Percentiles rank a stretch among this genome's conserved stretches.
Evolutionary conservation across 768 basidiomycete species (phyloP).

Genomic region (Leccinellum luteum): DNA sequence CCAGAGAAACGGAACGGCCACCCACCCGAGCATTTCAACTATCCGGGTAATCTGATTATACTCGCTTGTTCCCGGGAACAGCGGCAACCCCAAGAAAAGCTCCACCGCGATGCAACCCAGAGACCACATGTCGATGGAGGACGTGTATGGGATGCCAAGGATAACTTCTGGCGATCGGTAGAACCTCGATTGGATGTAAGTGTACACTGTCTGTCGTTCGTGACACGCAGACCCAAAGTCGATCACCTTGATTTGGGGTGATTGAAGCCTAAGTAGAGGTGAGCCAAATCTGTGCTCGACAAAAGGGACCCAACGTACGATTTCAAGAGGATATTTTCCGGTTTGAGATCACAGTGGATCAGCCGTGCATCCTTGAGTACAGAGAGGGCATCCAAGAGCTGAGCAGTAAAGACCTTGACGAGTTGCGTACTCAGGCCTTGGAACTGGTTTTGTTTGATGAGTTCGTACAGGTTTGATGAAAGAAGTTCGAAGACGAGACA

Average conservation of each 20-base stretch:
- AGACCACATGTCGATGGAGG: constrained; percentile 99
- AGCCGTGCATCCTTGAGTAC: constrained; percentile 93
- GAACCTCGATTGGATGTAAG: constrained; percentile 98
- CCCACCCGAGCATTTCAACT: constrained; percentile 97
- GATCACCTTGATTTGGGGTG: constrained; percentile 98
- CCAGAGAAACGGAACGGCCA: constrained; percentile 10
- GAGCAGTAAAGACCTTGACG: constrained; percentile 97
- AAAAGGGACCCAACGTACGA: constrained; percentile 51
- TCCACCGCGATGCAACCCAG: constrained; percentile 98
- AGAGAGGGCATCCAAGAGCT: constrained; percentile 87
- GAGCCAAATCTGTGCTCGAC: neutral
- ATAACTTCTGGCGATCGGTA: constrained; percentile 98
- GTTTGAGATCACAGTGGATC: constrained; percentile 98
- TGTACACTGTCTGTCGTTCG: constrained; percentile 99
- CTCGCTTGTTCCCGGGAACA: constrained; percentile 98
- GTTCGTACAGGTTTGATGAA: constrained; percentile 95
- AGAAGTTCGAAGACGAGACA: constrained; percentile 98
- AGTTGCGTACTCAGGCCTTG: constrained; percentile 95
- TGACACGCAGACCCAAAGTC: constrained; percentile 99
- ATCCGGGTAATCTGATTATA: constrained; percentile 98
- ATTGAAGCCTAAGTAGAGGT: constrained; percentile 66
- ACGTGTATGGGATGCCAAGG: constrained; percentile 89
- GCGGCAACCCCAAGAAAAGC: constrained; percentile 90
- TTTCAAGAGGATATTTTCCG: constrained; percentile 96
- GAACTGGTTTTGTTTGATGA: constrained; percentile 99